Conservation (phyloP, 805 yeast genomes). For the Teunomyces cretensis region DNA sequence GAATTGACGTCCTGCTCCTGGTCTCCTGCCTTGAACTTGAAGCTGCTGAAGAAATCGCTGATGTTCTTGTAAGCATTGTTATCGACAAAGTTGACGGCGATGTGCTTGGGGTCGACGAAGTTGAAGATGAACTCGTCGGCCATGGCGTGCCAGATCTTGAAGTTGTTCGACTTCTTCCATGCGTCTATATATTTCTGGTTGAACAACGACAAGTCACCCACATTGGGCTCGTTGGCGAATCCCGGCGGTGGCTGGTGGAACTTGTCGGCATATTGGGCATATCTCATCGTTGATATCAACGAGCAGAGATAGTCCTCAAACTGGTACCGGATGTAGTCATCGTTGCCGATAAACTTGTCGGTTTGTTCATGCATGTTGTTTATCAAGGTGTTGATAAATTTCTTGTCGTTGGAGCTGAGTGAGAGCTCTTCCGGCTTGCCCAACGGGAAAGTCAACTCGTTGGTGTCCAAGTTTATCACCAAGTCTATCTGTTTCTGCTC, state of each 20-base stretch:
- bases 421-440: slow-evolving; percentile 28
- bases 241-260: slow-evolving; percentile 44
- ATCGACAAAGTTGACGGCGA: slow-evolving; percentile 23
- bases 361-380: slow-evolving; percentile 47
- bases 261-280: slow-evolving; percentile 52
- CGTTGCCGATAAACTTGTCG: slow-evolving; percentile 45
- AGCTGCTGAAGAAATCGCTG: slow-evolving; percentile 23
- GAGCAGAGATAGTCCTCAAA: slow-evolving; percentile 90
- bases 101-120: slow-evolving; percentile 41
- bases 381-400: slow-evolving; percentile 64
- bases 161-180: slow-evolving; percentile 38
- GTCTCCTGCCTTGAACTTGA: slow-evolving; percentile 15
- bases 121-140: slow-evolving; percentile 47
- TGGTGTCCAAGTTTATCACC: slow-evolving; percentile 67
- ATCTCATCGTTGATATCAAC: slow-evolving; percentile 69
- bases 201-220: slow-evolving; percentile 32
- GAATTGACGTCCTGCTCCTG: not conserved
- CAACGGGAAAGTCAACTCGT: slow-evolving; percentile 46
- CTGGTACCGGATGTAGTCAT: slow-evolving; percentile 82
- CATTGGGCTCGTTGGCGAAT: slow-evolving; percentile 17
- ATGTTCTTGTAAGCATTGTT: slow-evolving; percentile 16
- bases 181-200: slow-evolving; percentile 27
- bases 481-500: slow-evolving; percentile 64
- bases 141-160: slow-evolving; percentile 38
- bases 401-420: slow-evolving; percentile 55